Evolutionary conservation across 2,329 filamentous ascomycete species (phyloP).

Genomic region (Gaeumannomyces tritici): DNA sequence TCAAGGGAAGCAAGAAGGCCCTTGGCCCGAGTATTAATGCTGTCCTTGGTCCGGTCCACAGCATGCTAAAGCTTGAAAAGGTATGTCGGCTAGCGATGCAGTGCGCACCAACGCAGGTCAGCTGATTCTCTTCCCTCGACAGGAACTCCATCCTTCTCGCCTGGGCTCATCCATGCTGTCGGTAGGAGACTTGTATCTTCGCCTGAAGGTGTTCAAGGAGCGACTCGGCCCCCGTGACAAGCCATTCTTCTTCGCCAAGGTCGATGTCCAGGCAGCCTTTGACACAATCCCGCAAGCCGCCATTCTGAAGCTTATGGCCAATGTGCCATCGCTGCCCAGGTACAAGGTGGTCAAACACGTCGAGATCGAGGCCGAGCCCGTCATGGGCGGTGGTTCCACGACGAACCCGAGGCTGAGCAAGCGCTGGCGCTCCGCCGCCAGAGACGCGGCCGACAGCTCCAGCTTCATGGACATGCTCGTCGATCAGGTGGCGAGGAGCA

Average conservation of each 20-base stretch:
- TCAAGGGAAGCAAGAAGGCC: constrained; percentile 39
- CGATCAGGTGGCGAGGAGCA: constrained; percentile 26
- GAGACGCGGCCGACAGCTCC: constrained; percentile 27
- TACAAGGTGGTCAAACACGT: constrained; percentile 70
- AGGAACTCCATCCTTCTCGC: constrained; percentile 40
- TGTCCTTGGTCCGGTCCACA: constrained; percentile 57
- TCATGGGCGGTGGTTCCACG: constrained; percentile 11
- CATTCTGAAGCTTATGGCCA: constrained; percentile 57
- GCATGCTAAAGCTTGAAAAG: constrained; percentile 71
- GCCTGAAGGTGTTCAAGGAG: constrained; percentile 60
- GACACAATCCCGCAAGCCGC: constrained; percentile 85
- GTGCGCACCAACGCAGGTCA: too few species aligned
- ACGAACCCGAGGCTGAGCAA: constrained; percentile 36
- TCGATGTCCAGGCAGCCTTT: constrained; percentile 87
- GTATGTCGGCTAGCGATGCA: constrained; percentile 24
- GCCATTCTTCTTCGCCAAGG: constrained; percentile 76
- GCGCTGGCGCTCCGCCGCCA: constrained; percentile 46
- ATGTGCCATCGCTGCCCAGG: constrained; percentile 40
- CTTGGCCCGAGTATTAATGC: constrained; percentile 59
- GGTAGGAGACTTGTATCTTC: constrained; percentile 67
- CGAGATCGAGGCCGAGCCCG: constrained; percentile 49
- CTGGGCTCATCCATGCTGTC: constrained; percentile 79
- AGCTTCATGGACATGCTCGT: constrained; percentile 37
- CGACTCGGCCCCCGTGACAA: constrained; percentile 25
- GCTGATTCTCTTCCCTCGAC: constrained; percentile 7